phyloP scores from a whole-genome alignment of 1,284 basidiomycete genomes.

The Sphaerobolus stellatus region DNA sequence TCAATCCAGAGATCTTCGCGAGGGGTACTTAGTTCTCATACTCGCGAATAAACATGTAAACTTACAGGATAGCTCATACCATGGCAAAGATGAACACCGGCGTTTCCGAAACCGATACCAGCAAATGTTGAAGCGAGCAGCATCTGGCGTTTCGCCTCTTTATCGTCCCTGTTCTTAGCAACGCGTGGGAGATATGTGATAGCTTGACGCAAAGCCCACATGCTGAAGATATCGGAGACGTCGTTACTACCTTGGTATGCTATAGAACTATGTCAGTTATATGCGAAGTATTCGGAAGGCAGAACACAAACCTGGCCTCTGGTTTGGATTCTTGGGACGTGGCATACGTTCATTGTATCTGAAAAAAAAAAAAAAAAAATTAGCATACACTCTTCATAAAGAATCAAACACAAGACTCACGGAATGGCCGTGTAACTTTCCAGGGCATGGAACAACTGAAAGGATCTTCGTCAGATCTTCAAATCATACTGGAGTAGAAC shows the following conservation, averaged over 20 bases:
- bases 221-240: slow-evolving; percentile 92
- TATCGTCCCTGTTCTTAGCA: slow-evolving; percentile 75
- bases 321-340: slow-evolving; percentile 85
- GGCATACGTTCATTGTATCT: slow-evolving; percentile 88
- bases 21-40: background rate
- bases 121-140: slow-evolving; percentile 90
- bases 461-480: background rate
- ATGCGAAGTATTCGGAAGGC: background rate
- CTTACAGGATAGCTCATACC: slow-evolving; percentile 81
- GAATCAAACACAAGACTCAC: slow-evolving; percentile 39
- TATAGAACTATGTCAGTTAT: slow-evolving; percentile 5
- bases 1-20: slow-evolving; percentile 84
- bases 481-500: background rate
- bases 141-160: slow-evolving; percentile 89
- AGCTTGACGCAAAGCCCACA: slow-evolving; percentile 91
- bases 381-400: slow-evolving; percentile 11
- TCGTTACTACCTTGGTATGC: slow-evolving; percentile 98
- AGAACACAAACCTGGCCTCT: slow-evolving; percentile 56
- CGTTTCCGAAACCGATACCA: slow-evolving; percentile 95
- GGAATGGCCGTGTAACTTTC: slow-evolving; percentile 92
- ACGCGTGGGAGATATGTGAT: slow-evolving; percentile 90
- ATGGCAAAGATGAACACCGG: slow-evolving; percentile 89
- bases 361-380: slow-evolving; percentile 14
- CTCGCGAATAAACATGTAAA: slow-evolving; percentile 13
- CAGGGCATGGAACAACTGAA: slow-evolving; percentile 81